Evolutionary conservation across 2,329 filamentous ascomycete species (phyloP).

Genomic region (Claviceps spartinae): DNA sequence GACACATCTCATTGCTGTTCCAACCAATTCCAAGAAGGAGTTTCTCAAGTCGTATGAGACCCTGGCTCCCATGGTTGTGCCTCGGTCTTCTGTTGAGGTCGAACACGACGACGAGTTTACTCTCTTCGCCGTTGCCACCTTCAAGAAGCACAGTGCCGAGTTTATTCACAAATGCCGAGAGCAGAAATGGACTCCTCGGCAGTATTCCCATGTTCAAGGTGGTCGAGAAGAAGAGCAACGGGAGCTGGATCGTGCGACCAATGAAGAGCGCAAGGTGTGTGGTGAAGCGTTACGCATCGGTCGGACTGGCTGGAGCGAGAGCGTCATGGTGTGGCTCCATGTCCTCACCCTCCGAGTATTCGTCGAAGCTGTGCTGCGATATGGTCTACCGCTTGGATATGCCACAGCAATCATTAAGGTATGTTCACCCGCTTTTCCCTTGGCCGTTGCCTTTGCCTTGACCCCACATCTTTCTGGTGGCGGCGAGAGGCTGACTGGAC

Average conservation of each 20-base stretch:
- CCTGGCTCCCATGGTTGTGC: conserved; percentile 80
- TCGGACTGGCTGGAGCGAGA: conserved; percentile 88
- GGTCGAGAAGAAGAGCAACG: conserved; percentile 78
- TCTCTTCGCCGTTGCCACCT: conserved; percentile 77
- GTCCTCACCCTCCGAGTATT: conserved; percentile 84
- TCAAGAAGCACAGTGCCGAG: conserved; percentile 80
- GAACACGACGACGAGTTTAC: conserved; percentile 82
- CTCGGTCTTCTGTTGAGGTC: conserved; percentile 68
- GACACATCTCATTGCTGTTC: conserved; percentile 86
- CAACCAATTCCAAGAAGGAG: conserved; percentile 66
- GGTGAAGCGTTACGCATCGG: conserved; percentile 79
- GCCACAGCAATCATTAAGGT: conserved; percentile 77
- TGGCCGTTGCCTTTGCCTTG: too few species aligned
- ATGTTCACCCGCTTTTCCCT: conserved; percentile 17
- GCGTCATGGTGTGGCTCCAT: conserved; percentile 92
- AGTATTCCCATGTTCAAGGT: conserved; percentile 86
- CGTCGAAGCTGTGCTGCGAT: conserved; percentile 94
- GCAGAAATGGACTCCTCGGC: conserved; percentile 85
- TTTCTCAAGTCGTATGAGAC: conserved; percentile 86
- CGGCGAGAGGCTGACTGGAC: too few species aligned
- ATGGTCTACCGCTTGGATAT: conserved; percentile 83
- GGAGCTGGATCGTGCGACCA: conserved; percentile 68
- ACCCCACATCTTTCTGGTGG: background rate
- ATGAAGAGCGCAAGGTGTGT: conserved; percentile 84
- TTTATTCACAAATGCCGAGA: conserved; percentile 89